These are phyloP conservation scores for Carallia brachiata DNA, from an alignment of 345 rosid genomes.

Conservation along the genomic window DNA sequence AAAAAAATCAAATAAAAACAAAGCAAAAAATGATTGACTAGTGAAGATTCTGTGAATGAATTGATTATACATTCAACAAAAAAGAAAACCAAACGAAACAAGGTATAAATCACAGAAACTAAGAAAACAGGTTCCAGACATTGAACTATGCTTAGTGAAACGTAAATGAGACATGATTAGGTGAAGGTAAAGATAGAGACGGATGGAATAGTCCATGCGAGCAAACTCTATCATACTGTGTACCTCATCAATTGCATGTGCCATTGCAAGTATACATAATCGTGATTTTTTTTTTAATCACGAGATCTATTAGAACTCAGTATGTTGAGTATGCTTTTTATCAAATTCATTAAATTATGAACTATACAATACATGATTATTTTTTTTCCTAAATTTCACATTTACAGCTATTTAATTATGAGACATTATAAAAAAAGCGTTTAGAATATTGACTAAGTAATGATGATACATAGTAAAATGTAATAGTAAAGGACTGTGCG, in stretches of 20 bases:
- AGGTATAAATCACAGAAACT: neutral
- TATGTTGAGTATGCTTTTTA: no score
- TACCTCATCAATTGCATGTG: neutral
- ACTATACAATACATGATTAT: no score
- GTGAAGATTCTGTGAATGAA: no score
- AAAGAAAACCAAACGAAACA: neutral
- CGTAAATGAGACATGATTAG: conserved; percentile 9
- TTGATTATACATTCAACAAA: no score
- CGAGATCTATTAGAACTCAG: neutral
- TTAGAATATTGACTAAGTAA: no score
- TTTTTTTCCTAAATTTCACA: no score
- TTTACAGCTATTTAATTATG: no score
- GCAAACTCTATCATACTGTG: conserved; percentile 13
- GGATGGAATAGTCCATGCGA: neutral
- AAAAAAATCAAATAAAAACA: no score
- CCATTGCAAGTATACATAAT: neutral
- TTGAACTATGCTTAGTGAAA: conserved; percentile 17
- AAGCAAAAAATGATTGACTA: no score
- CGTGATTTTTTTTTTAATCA: neutral
- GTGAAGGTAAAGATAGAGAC: neutral
- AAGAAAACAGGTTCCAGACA: conserved; percentile 1
- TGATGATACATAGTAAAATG: no score
- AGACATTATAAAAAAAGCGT: no score
- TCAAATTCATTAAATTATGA: no score
- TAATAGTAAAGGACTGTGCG: neutral